phyloP scores from a whole-genome alignment of 2,329 filamentous ascomycete genomes.

The Sclerotinia minor region DNA sequence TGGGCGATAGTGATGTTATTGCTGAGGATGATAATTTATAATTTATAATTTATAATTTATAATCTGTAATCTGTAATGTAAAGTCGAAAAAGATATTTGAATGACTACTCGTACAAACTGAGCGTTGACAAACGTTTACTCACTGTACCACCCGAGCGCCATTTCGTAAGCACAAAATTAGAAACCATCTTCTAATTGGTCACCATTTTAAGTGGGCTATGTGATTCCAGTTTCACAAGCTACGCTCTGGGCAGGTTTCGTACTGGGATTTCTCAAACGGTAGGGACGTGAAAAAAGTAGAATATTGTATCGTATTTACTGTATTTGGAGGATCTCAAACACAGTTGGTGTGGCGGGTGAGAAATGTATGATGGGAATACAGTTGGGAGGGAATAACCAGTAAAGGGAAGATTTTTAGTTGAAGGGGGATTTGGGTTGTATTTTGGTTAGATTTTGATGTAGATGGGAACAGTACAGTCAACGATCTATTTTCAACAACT shows the following conservation, averaged over 20 bases:
- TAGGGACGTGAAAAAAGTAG: neutral
- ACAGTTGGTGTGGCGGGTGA: neutral
- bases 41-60: too few species aligned
- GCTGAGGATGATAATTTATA: too few species aligned
- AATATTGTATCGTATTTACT: neutral
- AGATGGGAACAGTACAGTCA: neutral
- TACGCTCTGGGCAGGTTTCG: constrained; percentile 22
- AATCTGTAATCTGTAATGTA: too few species aligned
- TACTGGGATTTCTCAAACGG: constrained; percentile 14
- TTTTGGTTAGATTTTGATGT: neutral
- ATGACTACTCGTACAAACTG: too few species aligned
- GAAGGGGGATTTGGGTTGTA: neutral
- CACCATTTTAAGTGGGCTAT: neutral
- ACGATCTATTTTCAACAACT: neutral
- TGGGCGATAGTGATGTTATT: too few species aligned
- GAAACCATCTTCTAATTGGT: neutral
- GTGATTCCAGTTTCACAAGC: constrained; percentile 14
- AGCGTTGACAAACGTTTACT: too few species aligned
- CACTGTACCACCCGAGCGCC: neutral
- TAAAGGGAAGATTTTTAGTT: neutral
- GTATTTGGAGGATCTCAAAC: neutral
- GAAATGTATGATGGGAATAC: neutral
- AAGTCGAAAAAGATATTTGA: too few species aligned
- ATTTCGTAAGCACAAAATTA: neutral
- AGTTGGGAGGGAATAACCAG: too few species aligned